Evolutionary conservation across 179 eudicot species (phyloP).

Genomic region (Beta macrorhiza): DNA sequence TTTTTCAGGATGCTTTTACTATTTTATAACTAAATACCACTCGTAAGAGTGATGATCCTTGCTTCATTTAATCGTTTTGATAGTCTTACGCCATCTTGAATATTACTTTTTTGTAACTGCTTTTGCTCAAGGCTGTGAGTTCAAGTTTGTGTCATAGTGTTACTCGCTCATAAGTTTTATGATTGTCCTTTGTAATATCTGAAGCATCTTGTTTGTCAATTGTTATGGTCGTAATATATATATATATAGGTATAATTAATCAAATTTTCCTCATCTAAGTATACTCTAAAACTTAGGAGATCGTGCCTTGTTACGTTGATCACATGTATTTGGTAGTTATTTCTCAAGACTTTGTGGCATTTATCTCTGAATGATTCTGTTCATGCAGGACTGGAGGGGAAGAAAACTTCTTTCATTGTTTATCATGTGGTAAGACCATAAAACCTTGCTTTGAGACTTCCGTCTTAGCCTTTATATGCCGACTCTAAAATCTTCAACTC

Average conservation of each 20-base stretch:
- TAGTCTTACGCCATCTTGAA: not conserved
- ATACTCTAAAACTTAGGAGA: not conserved
- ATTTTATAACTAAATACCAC: not conserved
- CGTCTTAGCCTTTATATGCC: not conserved
- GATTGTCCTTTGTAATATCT: not conserved
- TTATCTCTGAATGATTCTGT: not conserved
- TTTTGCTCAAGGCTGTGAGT: not conserved
- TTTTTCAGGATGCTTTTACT: not conserved
- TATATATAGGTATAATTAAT: not conserved
- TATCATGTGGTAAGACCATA: constrained; percentile 54
- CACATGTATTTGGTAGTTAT: not conserved
- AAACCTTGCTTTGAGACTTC: not conserved
- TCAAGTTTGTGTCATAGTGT: not conserved
- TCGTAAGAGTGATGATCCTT: not conserved
- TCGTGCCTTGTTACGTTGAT: not conserved
- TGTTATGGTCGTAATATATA: not conserved
- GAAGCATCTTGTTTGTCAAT: not conserved
- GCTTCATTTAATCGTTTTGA: not conserved
- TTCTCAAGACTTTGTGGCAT: not conserved
- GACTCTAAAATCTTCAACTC: not conserved
- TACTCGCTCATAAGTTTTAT: not conserved
- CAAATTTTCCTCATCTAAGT: not conserved
- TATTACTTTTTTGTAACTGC: not conserved
- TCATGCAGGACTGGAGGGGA: constrained; percentile 62
- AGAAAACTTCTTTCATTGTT: constrained; percentile 74